A percentile compares a stretch with the other conserved stretches of the same genome.
Evolutionary conservation across 108 stramenopile species (phyloP).

Genomic region (Cyclotella cryptica): DNA sequence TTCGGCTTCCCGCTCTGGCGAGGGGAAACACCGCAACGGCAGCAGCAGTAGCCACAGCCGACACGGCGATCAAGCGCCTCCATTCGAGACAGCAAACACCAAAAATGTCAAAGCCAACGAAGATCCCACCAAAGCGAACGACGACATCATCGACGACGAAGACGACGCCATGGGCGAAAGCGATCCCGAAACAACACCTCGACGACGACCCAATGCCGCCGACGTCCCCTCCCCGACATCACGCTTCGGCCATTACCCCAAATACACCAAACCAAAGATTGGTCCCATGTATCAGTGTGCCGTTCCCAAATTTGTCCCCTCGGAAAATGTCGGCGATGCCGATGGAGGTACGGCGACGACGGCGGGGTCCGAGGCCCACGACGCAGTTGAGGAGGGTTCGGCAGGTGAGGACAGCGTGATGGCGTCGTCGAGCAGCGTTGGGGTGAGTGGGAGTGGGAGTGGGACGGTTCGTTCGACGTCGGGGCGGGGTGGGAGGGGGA

Average conservation of each 20-base stretch:
- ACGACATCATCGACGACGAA: neutral
- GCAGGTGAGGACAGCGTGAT: slow-evolving; percentile 4
- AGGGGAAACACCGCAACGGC: neutral
- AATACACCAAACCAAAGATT: slow-evolving; percentile 52
- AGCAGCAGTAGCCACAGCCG: neutral
- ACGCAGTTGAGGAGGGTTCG: neutral
- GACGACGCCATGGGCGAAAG: neutral
- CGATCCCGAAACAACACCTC: slow-evolving; percentile 5
- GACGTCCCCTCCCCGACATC: slow-evolving; percentile 11
- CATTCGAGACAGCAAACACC: too few species aligned
- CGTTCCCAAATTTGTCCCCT: slow-evolving; percentile 35
- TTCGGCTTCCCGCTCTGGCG: neutral
- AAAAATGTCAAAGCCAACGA: too few species aligned
- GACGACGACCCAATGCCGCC: neutral
- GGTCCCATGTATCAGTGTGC: slow-evolving; percentile 47
- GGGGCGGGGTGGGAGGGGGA: slow-evolving; percentile 5
- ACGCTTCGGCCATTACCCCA: slow-evolving; percentile 44
- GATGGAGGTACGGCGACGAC: neutral
- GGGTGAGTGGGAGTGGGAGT: neutral
- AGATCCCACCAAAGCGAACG: neutral
- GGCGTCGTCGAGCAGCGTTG: neutral
- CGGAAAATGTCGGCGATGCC: neutral
- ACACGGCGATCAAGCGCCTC: too few species aligned
- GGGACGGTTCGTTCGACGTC: neutral
- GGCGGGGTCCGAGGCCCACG: slow-evolving; percentile 10